phyloP scores from a whole-genome alignment of 176 grass and related monocot species.

The Avena atlantica region DNA sequence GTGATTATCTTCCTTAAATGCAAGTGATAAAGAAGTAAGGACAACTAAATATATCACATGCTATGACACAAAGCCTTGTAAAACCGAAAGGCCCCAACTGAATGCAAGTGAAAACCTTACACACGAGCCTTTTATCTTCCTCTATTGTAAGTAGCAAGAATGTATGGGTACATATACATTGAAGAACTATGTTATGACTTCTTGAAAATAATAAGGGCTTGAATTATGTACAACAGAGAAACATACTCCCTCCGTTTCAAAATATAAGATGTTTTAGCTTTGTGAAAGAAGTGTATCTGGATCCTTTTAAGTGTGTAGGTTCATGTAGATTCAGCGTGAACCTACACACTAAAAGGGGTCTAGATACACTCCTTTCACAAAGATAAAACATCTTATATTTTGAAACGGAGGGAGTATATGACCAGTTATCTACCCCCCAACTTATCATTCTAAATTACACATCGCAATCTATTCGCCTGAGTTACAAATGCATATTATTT shows the following conservation, averaged over 20 bases:
- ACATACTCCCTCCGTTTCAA: neutral
- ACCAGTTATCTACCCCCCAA: neutral
- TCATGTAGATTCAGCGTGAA: too few species aligned
- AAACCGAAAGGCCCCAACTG: neutral
- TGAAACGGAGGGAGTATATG: neutral
- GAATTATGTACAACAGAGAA: neutral
- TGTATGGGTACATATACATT: neutral
- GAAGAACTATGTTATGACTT: neutral
- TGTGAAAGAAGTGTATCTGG: too few species aligned
- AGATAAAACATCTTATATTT: too few species aligned
- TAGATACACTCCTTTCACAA: too few species aligned
- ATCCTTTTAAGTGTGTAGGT: too few species aligned
- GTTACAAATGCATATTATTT: neutral
- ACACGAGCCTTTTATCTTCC: neutral
- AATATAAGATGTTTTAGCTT: too few species aligned
- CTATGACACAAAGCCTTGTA: neutral
- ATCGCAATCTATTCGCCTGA: neutral
- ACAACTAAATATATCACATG: neutral
- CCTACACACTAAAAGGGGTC: too few species aligned
- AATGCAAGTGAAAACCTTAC: conserved; percentile 12
- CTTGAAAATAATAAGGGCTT: neutral
- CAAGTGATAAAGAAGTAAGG: conserved; percentile 18
- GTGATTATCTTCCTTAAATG: conserved; percentile 31
- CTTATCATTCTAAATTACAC: neutral
- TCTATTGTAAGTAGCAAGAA: neutral